Evolutionary conservation across 495 filamentous ascomycete species (phyloP).

Genomic region (Aspergillus indologenus): DNA sequence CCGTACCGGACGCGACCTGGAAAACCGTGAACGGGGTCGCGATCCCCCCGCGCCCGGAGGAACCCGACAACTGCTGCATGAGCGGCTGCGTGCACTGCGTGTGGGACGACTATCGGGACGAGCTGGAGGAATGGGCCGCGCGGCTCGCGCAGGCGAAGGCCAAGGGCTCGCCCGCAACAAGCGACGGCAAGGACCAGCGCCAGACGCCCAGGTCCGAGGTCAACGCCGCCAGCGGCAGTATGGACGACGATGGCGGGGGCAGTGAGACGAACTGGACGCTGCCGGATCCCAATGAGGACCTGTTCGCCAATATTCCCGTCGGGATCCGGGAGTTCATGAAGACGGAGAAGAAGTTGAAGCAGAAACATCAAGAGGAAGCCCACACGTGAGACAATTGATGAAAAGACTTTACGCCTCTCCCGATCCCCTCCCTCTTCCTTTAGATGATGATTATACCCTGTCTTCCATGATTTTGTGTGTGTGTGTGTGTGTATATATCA

Average conservation of each 20-base stretch:
- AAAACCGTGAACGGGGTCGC: conserved; percentile 71
- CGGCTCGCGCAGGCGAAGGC: conserved; percentile 55
- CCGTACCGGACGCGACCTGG: conserved; percentile 42
- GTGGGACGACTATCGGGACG: conserved; percentile 88
- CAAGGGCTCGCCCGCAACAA: conserved; percentile 25
- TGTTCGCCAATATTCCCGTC: conserved; percentile 82
- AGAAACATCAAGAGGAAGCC: conserved; percentile 55
- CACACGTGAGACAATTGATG: conserved; percentile 14
- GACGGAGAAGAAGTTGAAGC: conserved; percentile 86
- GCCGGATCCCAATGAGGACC: conserved; percentile 38
- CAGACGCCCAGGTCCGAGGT: conserved; percentile 36
- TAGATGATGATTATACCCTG: background rate
- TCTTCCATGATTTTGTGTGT: background rate
- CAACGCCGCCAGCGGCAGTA: conserved; percentile 47
- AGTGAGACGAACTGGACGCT: conserved; percentile 64
- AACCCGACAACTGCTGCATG: conserved; percentile 99
- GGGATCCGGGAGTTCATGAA: conserved; percentile 97
- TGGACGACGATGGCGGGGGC: conserved; percentile 81
- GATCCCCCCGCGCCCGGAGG: conserved; percentile 78
- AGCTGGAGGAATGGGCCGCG: conserved; percentile 81
- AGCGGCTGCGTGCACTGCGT: conserved; percentile 96
- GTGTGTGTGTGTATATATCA: too few relatives aligned
- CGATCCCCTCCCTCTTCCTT: background rate
- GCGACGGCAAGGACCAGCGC: conserved; percentile 27
- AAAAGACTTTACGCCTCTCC: background rate